Base-by-base conservation (phyloP, 768 basidiomycete species). In the Candolleomyces aberdarensis region DNA sequence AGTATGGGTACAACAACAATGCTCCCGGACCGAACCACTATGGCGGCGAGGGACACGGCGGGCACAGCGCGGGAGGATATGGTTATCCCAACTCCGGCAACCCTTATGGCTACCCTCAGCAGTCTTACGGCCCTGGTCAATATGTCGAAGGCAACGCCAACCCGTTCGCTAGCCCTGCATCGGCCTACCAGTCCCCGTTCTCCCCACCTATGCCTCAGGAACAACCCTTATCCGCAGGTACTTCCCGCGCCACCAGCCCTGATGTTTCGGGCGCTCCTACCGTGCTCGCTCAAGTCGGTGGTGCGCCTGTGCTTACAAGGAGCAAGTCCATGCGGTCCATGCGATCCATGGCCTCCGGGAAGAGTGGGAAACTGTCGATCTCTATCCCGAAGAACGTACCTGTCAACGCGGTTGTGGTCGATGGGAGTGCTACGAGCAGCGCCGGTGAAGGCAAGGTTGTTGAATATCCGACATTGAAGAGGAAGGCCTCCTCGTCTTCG, bases 61-160 rank as follows among this genome's bases (percentile, higher is more conserved):
- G 62, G 2, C 62, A 65, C 22, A 63, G 68, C n/a, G 26, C 56
- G 9, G 63, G 61, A 55, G 69, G 63, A 17, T 70, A 68, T 60
- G 65, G 63, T 29, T 46, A 63, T 41, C 54, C 51, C 22, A 22
- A 41, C 22, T n/a, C 40, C 5, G 41, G 41, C 39, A 32, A 55
- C 14, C 15, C 26, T 39, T 46, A 46, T 17, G 44, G 44, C 5
- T 52, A 53, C 48, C 63, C 60, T 13, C 67, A 66, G 47, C 68
- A 69, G 5, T 72, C 76, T 0, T 78, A 73, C 64, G 60, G 56
- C 8, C 76, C 79, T 26, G 75, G 75, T 32, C 76, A 81, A 57
- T 60, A 74, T 44, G 67, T 69, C 63, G 62, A 70, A 58, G 48
- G 51, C 41, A 66, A 58, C 47, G 74, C 77, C 6, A 72, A 75